Base-by-base conservation (phyloP, 345 rosid species). In the Ceriops zippeliana region DNA sequence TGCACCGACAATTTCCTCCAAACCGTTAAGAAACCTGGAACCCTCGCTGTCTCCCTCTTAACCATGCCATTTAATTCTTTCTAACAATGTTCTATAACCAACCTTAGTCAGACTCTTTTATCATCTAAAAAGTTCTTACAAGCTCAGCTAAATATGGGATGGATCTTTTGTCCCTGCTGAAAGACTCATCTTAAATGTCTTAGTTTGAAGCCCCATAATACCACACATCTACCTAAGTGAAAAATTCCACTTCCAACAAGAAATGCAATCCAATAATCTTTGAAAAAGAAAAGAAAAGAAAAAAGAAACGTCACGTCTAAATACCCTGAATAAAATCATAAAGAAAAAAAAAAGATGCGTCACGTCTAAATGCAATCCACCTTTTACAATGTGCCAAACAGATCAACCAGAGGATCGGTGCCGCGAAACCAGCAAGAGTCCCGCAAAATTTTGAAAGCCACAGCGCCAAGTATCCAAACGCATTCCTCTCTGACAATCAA, bases 401-500 rank as follows among this genome's bases (percentile, higher is more conserved):
- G 63, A 61, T 79, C 46, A 83, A 70, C 78, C 78, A 66, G 76
- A 71, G 0, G 70, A 73, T 24, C 24, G 67, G 37, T 7, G 1
- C 37, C 37, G 37, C 37, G 37, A 34, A 34, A 34, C 9, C 37
- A 9, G 6, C 7, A 34, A 34, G 67, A 52, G 52, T 63, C 81
- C 53, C 22, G 79, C 58, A 77, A 64, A 57, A 65, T 57, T 76
- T 61, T 51, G 61, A 54, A 73, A 66, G 73, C 62, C 66, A 5
- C 42, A 71, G 68, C 82, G 54, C 62, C 58, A 61, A 80, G 58
- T 65, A 63, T 70, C 79, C 79, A 67, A 73, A 79, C 74, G 81
- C 85, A 81, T 62, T 32, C 73, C 74, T 75, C 79, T 79, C 83
- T 68, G 75, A 60, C 81, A 72, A 65, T 58, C 65, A n/a, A 58